Conservation (phyloP, 2,329 filamentous ascomycete species). For the Lizonia empirigonia region DNA sequence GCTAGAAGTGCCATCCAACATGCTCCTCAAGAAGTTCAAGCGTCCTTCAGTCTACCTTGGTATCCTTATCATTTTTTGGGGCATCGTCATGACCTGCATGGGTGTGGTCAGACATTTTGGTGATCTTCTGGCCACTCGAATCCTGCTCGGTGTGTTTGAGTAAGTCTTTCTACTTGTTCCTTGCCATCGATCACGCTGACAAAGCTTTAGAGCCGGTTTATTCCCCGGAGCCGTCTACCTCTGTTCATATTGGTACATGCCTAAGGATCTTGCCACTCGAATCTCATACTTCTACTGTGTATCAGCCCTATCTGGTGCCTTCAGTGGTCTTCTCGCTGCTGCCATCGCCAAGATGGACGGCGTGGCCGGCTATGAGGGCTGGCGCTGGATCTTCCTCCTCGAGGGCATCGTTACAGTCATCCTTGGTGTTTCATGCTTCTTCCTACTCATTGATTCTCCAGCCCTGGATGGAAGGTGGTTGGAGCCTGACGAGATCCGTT, state of each 20-base stretch:
- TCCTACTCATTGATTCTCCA: constrained; percentile 34
- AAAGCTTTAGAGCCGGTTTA: constrained; percentile 38
- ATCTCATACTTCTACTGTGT: constrained; percentile 49
- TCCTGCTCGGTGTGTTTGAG: constrained; percentile 36
- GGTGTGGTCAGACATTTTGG: constrained; percentile 30
- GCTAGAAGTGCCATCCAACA: constrained; percentile 50
- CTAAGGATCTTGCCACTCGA: constrained; percentile 41
- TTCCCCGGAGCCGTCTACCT: constrained; percentile 47
- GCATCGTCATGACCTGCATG: constrained; percentile 36
- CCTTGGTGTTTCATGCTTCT: constrained; percentile 35
- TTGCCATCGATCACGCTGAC: neutral
- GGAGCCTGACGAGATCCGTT: constrained; percentile 32
- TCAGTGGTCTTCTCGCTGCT: constrained; percentile 51
- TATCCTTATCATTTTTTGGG: constrained; percentile 36
- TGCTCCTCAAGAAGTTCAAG: constrained; percentile 46
- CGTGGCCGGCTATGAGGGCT: constrained; percentile 48
- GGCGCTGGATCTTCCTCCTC: constrained; percentile 54
- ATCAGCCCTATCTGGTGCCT: constrained; percentile 47
- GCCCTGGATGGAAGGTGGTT: constrained; percentile 26
- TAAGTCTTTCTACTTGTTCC: constrained; percentile 14
- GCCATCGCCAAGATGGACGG: constrained; percentile 49
- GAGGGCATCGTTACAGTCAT: constrained; percentile 47
- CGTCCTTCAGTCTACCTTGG: constrained; percentile 38
- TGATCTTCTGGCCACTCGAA: constrained; percentile 24
- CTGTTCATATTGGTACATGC: constrained; percentile 45